These are phyloP conservation scores for Cercospora berteroae DNA, from an alignment of 2,329 filamentous ascomycete species.

Conservation along the genomic window DNA sequence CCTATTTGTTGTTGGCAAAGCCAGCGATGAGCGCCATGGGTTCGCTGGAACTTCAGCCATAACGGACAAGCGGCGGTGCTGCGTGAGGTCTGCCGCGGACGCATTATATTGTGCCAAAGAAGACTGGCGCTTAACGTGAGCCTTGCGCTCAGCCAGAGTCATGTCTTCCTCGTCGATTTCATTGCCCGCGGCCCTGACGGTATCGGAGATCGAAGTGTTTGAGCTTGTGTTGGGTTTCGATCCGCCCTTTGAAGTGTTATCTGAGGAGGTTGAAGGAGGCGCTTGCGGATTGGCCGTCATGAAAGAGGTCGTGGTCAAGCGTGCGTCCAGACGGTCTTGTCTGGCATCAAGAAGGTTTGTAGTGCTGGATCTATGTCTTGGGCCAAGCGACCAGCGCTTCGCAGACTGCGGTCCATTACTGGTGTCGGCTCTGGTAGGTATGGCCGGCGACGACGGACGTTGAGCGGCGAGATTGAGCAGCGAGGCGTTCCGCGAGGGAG, in stretches of 20 bases:
- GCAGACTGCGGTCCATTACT: neutral
- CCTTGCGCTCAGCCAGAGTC: conserved; percentile 64
- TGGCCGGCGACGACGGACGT: neutral
- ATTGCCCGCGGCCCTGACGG: conserved; percentile 21
- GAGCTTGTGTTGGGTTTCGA: conserved; percentile 19
- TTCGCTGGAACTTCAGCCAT: conserved; percentile 7
- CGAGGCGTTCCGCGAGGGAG: conserved; percentile 11
- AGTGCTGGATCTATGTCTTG: conserved; percentile 22
- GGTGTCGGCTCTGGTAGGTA: neutral
- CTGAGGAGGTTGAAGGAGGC: conserved; percentile 18
- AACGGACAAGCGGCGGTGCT: conserved; percentile 9
- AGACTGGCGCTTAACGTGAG: conserved; percentile 36
- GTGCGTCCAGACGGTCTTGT: conserved; percentile 50
- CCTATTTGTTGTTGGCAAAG: conserved; percentile 9
- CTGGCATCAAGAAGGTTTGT: conserved; percentile 55
- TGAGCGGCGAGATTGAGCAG: neutral
- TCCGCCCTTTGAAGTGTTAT: conserved; percentile 4
- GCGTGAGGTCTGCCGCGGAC: conserved; percentile 4
- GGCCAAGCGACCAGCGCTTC: conserved; percentile 21
- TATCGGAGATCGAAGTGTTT: conserved; percentile 23
- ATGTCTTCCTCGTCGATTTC: conserved; percentile 61
- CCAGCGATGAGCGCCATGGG: neutral
- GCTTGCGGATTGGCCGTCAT: conserved; percentile 36
- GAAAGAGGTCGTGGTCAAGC: conserved; percentile 41
- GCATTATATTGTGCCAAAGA: conserved; percentile 12